Conservation (phyloP, 306 rosid genomes). For the Prunus mume region DNA sequence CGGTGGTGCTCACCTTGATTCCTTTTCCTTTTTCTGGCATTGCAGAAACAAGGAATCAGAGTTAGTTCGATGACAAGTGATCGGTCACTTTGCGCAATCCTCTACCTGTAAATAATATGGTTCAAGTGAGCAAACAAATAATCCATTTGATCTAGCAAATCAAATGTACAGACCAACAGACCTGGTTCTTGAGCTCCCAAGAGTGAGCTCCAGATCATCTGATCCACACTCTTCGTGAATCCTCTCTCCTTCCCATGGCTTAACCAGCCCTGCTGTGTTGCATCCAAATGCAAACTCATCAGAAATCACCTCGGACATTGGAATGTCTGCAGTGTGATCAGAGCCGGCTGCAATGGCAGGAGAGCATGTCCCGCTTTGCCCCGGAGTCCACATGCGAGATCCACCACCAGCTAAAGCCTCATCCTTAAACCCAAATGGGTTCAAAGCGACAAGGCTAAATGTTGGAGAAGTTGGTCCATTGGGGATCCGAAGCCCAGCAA, state of each 20-base stretch:
- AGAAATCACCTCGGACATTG: slow-evolving; percentile 68
- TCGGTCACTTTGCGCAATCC: slow-evolving; percentile 18
- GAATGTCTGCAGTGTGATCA: slow-evolving; percentile 74
- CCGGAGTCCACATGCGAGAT: slow-evolving; percentile 85
- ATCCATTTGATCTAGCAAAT: neutral
- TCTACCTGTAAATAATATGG: slow-evolving; percentile 42
- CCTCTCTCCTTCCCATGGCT: slow-evolving; percentile 90
- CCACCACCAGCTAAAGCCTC: slow-evolving; percentile 58
- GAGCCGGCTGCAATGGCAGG: slow-evolving; percentile 73
- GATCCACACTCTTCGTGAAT: slow-evolving; percentile 71
- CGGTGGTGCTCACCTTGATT: slow-evolving; percentile 31
- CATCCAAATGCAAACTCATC: slow-evolving; percentile 87
- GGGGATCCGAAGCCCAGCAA: slow-evolving; percentile 66
- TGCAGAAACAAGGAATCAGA: slow-evolving; percentile 28
- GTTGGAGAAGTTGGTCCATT: slow-evolving; percentile 76
- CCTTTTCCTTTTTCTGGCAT: slow-evolving; percentile 26
- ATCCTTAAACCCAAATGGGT: slow-evolving; percentile 81
- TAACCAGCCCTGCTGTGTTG: slow-evolving; percentile 59
- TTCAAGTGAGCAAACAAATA: slow-evolving; percentile 12
- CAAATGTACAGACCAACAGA: slow-evolving; percentile 22
- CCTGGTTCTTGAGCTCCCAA: slow-evolving; percentile 84
- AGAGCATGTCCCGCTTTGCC: slow-evolving; percentile 91
- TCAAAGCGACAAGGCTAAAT: slow-evolving; percentile 69
- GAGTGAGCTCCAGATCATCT: slow-evolving; percentile 93
- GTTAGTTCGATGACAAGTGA: slow-evolving; percentile 22